Evolutionary conservation across 108 stramenopile species (phyloP).

Genomic region (Ochromonas danica): DNA sequence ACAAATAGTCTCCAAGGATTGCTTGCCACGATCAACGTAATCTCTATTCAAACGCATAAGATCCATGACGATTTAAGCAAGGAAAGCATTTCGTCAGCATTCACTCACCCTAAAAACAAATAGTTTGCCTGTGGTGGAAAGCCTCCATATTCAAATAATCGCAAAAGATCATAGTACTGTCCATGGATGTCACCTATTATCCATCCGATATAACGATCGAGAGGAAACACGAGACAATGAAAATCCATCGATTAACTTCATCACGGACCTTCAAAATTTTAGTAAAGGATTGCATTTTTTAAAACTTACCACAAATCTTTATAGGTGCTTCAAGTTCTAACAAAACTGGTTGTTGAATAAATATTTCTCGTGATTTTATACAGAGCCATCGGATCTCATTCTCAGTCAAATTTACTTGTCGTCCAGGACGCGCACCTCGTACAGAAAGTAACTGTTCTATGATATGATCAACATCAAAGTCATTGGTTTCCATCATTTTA

Average conservation of each 20-base stretch:
- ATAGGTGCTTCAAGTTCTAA: conserved; percentile 96
- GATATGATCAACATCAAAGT: conserved; percentile 33
- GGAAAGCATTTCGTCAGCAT: neutral
- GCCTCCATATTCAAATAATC: conserved; percentile 94
- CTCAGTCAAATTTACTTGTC: conserved; percentile 41
- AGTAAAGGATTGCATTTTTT: no score
- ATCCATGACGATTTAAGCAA: neutral
- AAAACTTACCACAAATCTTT: conserved; percentile 80
- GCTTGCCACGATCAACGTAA: conserved; percentile 97
- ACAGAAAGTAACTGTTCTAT: conserved; percentile 51
- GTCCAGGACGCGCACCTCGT: conserved; percentile 45
- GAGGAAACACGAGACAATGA: neutral
- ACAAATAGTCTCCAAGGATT: conserved; percentile 89
- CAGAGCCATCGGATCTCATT: conserved; percentile 56
- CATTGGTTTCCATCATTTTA: neutral
- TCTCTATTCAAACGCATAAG: conserved; percentile 52
- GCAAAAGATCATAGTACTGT: conserved; percentile 95
- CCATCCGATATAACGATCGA: neutral
- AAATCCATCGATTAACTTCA: no score
- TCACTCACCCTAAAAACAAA: conserved; percentile 76
- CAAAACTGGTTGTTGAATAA: conserved; percentile 93
- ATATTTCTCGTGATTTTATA: conserved; percentile 73
- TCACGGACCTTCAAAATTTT: no score
- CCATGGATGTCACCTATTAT: conserved; percentile 82
- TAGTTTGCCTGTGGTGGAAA: conserved; percentile 98